Evolutionary conservation across 106 monocot genomes (phyloP), one percentile per base, ranked within the genome.

Genomic region (Cymbidium sinense): DNA sequence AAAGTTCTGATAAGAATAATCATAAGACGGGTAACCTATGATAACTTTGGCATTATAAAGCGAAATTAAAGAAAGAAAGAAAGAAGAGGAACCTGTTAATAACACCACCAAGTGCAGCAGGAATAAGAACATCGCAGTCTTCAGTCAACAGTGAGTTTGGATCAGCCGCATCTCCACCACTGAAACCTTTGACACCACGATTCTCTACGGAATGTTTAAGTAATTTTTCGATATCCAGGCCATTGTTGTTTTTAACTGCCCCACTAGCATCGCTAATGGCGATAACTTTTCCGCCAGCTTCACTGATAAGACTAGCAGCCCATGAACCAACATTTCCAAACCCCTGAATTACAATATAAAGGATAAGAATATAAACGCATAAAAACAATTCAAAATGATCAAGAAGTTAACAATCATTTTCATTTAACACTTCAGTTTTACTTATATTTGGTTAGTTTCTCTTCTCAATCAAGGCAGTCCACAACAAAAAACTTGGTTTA

Each of bases 261-360:
- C 92, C 89, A n/a, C 83, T 83, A 55, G 86, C 87, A 82, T 92
- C 92, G 81, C 92, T 89, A 23, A 89, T 77, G 12, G 87, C 89
- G 75, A 92, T 65, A 37, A 92, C 78, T 77, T 85, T 85, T 11
- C 92, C 92, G 54, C 92, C 89, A 47, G 81, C 81, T 81, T 89
- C 87, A 67, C 34, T 83, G 51, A 92, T 89, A 28, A 92, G 86
- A 27, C 81, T 82, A 7, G 91, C 88, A 6, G 91, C 91, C 91
- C 88, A 89, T 19, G 91, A 91, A 39, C 89, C 92, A 0, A 92
- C 89, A 78, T 89, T 92, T 17, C 92, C 92, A 76, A 92, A 92
- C 12, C 89, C 92, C 92, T 89, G 81, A 73, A 69, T 35, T 76
- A 39, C 28, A 76, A 28, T 9, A 28, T 79, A 76, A 50, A 28